phyloP scores from a whole-genome alignment of 345 rosid species.

The Microthlaspi erraticum region DNA sequence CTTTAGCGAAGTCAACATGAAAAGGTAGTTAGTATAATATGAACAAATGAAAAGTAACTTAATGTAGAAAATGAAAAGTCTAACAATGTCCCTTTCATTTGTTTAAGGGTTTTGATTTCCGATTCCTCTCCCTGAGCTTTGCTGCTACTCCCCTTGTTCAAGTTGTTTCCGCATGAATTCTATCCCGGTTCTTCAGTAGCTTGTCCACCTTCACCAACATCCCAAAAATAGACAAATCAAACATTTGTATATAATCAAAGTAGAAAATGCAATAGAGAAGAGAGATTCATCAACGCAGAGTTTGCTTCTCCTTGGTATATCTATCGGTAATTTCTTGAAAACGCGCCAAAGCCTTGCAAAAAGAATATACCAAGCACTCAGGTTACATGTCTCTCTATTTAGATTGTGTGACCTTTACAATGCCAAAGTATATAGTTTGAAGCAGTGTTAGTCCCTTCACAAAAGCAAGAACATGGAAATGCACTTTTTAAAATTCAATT shows the following conservation, averaged over 20 bases:
- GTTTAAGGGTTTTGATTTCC: too few relatives aligned
- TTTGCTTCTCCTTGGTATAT: slow-evolving; percentile 89
- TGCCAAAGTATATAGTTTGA: too few relatives aligned
- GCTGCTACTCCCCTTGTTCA: slow-evolving; percentile 72
- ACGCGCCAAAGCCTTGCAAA: slow-evolving; percentile 86
- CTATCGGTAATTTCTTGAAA: slow-evolving; percentile 96
- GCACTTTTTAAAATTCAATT: too few relatives aligned
- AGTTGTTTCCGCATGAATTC: slow-evolving; percentile 56
- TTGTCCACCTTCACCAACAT: slow-evolving; percentile 73
- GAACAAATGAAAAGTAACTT: too few relatives aligned
- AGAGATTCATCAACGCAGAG: slow-evolving; percentile 53
- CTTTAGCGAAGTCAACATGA: too few relatives aligned
- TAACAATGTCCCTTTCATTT: too few relatives aligned
- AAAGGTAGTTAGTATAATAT: too few relatives aligned
- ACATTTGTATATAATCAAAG: slow-evolving; percentile 1
- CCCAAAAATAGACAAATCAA: slow-evolving; percentile 23
- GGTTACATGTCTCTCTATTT: slow-evolving; percentile 16
- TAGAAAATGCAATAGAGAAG: background rate
- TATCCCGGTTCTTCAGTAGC: slow-evolving; percentile 83
- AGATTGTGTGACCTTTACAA: too few relatives aligned
- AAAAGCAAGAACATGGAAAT: too few relatives aligned
- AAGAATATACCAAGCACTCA: slow-evolving; percentile 18
- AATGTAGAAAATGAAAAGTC: too few relatives aligned
- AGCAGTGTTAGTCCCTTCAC: too few relatives aligned
- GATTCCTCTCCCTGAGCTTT: slow-evolving; percentile 65